Percentiles rank a stretch among this genome's conserved stretches.
Conservation (phyloP, 805 yeast species). For the Scheffersomyces spartinae region DNA sequence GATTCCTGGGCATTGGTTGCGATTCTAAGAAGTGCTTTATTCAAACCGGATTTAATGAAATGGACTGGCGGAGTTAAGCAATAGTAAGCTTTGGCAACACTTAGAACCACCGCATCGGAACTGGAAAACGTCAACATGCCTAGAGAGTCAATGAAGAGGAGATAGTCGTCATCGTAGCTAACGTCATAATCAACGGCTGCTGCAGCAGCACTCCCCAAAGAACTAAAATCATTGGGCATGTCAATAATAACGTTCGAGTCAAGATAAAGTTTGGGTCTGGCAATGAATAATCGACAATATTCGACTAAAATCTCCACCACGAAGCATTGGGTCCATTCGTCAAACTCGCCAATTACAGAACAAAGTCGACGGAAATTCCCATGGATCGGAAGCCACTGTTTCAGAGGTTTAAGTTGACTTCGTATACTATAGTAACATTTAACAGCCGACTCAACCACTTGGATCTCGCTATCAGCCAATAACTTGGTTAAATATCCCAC, state of each 20-base stretch:
- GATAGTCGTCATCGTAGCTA: conserved; percentile 43
- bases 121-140: conserved; percentile 35
- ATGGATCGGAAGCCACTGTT: conserved; percentile 57
- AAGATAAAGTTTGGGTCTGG: conserved; percentile 36
- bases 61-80: conserved; percentile 48
- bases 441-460: conserved; percentile 63
- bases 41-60: conserved; percentile 37
- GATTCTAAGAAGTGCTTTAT: conserved; percentile 36
- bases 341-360: conserved; percentile 37
- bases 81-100: conserved; percentile 44
- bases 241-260: conserved; percentile 19
- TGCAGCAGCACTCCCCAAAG: conserved; percentile 10
- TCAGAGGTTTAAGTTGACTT: conserved; percentile 39
- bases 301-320: conserved; percentile 52
- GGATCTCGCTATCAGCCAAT: conserved; percentile 51
- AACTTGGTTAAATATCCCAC: conserved; percentile 37
- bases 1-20: conserved; percentile 18
- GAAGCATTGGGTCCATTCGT: conserved; percentile 59
- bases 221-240: conserved; percentile 36
- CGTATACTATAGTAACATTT: conserved; percentile 39
- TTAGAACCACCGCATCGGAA: conserved; percentile 50
- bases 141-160: conserved; percentile 39
- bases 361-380: conserved; percentile 54
- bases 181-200: conserved; percentile 19
- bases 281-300: conserved; percentile 53